Evolutionary conservation across 441 rosid species (phyloP), one percentile per base, ranked within the genome.

Genomic region (Jatropha podagrica): DNA sequence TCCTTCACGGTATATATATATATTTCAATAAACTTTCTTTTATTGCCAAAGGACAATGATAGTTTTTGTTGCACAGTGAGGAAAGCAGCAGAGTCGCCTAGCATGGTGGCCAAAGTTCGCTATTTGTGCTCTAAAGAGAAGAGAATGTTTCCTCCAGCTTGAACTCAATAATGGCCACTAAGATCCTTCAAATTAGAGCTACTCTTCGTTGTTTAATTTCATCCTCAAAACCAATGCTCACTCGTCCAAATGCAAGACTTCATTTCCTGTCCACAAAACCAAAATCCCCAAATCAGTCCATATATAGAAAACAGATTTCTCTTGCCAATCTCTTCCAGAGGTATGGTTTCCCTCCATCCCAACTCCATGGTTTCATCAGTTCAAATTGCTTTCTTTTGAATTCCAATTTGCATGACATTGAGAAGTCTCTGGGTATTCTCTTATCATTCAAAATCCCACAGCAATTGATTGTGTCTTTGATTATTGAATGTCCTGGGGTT

Each of bases 261-360:
- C 74, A 4, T 69, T 78, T 68, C 58, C 55, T 74, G 40, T 74
- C 80, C 73, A 15, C 83, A 13, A 68, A 75, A 20, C 48, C 77
- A 54, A 32, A 8, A 7, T 65, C 74, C 58, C 27, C 71, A 55
- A 69, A 77, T 74, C 80, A 68, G 51, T 83, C 87, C 9, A 79
- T 75, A 5, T 78, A 77, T 61, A 82, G 89, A 75, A 84, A 84
- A 65, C 90, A 72, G 58, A 77, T 90, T 71, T 76, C 85, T 8
- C 81, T 92, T n/a, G 86, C 92, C n/a, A 86, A 80, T 87, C 86
- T 94, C 66, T 87, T 92, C 68, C 88, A 81, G 74, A 87, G 91
- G 83, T 85, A 85, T 73, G 94, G 96, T 7, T 88, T 90, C 76
- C 76, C 96, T 78, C 81, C 85, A 42, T 86, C 91, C 52, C 83